Conservation (phyloP, 2,329 filamentous ascomycete genomes). For the Fusarium sp. region DNA sequence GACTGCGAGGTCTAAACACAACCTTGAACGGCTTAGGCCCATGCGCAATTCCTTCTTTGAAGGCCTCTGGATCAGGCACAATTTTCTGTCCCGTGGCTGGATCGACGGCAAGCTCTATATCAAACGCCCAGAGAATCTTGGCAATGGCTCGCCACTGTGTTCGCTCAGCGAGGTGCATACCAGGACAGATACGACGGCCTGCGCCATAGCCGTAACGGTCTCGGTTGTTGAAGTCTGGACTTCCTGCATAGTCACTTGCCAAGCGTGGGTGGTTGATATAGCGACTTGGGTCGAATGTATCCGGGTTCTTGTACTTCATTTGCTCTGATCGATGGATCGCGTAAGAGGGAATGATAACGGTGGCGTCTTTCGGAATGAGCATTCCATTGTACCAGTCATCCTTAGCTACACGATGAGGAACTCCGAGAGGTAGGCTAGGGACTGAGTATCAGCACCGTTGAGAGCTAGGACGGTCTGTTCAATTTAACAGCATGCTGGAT, state of each 20-base stretch:
- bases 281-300: not conserved
- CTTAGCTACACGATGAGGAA: not conserved
- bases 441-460: not conserved
- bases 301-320: not conserved
- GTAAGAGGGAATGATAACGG: not conserved
- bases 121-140: not conserved
- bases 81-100: not conserved
- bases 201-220: not conserved
- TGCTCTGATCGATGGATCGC: not conserved
- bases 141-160: not conserved
- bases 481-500: not conserved
- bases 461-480: too few species aligned
- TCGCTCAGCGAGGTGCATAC: not conserved
- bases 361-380: not conserved
- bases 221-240: not conserved
- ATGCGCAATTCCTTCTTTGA: not conserved
- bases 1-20: not conserved
- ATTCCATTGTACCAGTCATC: not conserved
- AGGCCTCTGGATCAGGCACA: not conserved
- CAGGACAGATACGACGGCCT: not conserved
- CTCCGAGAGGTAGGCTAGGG: not conserved
- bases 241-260: not conserved
- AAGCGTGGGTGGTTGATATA: not conserved
- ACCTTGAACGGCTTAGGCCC: not conserved
- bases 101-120: not conserved